Base-by-base conservation (phyloP, 192 early-diverging fungal species). In the Coemansia sp. region DNA sequence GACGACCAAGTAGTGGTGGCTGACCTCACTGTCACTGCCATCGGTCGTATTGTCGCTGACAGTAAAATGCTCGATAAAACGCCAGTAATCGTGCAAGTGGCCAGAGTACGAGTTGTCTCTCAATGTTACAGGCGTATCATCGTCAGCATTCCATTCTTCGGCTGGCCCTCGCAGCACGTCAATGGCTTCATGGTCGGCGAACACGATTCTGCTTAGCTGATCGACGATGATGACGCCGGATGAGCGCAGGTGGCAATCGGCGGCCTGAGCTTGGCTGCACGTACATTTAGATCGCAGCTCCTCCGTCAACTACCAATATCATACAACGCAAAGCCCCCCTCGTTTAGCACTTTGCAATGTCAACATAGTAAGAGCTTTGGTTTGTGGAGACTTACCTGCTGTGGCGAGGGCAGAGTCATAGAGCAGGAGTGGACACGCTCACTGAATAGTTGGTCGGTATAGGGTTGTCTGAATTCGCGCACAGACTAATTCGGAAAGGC, bases 211-310 rank as follows among this genome's bases (percentile, higher is more conserved):
- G 65, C 72, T 61, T 44, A 57, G 9, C 5, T 52, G 31, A 49
- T 73, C 69, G 59, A 77, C 66, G 33, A 84, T 72, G 33, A 78
- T 33, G 66, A 84, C 68, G 33, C 81, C 81, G 22, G 59, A 75
- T n/a, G 76, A 67, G 44, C 81, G 76, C 69, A 84, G 60, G 51
- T 78, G 70, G 71, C 81, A 84, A n/a, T 72, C 66, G 61, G 65
- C 75, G 13, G 80, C 66, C 42, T 65, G 80, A 24, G 55, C 33
- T 54, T 51, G 55, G 8, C 12, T 41, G 51, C 77, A 78, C 13
- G 64, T 78, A 52, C 77, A 78, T 60, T 54, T 46, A 18, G 60
- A 63, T 55, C 72, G 67, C 64, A 78, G 57, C 47, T 68, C 62
- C 16, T 51, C 51, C 29, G 46, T 65, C 77, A 22, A 40, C 27